Conservation (phyloP, 306 rosid species). For the Sicyos baderoa region DNA sequence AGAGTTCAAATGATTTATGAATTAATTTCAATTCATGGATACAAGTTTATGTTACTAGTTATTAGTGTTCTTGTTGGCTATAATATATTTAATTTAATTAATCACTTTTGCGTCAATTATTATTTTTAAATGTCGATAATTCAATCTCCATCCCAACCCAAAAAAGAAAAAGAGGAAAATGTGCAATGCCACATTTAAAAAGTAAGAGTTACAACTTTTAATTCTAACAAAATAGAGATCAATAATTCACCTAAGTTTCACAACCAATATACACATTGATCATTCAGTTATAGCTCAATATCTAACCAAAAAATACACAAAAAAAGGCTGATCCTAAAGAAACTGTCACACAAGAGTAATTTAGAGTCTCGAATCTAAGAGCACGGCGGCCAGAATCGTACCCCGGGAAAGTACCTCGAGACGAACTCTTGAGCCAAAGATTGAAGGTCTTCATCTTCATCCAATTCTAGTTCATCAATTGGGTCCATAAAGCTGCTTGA, state of each 20-base stretch:
- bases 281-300: neutral
- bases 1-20: no score
- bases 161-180: neutral
- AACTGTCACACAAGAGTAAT: neutral
- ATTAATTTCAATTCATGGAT: no score
- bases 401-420: conserved; percentile 52
- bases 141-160: no score
- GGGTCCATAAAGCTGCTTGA: conserved; percentile 22
- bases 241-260: neutral
- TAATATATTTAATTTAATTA: no score
- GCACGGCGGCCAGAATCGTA: conserved; percentile 41
- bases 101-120: no score
- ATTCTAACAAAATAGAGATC: conserved; percentile 8
- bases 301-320: neutral
- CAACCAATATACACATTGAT: neutral
- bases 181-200: neutral
- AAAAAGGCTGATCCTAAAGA: neutral
- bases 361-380: conserved; percentile 22
- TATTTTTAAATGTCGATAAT: no score
- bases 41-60: no score
- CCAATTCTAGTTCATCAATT: conserved; percentile 25
- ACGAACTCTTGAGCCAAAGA: conserved; percentile 53
- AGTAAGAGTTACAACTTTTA: neutral
- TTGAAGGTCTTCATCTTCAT: conserved; percentile 50
- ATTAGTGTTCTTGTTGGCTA: no score